phyloP scores from a whole-genome alignment of 2,329 filamentous ascomycete species.

The Colletotrichum sp. region DNA sequence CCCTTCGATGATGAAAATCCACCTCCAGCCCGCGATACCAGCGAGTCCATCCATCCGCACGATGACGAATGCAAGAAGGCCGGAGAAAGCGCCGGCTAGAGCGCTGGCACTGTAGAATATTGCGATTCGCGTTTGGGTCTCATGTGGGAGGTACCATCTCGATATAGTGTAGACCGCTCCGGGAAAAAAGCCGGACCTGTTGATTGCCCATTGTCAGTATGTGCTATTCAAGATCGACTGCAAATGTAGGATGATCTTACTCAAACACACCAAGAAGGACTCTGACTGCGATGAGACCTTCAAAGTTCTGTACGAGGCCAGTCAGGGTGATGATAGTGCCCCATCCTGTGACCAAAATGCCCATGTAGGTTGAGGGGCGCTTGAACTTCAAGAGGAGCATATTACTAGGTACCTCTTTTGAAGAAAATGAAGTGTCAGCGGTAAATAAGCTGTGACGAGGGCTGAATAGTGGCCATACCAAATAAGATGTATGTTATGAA shows the following conservation, averaged over 20 bases:
- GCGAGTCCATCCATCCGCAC: constrained; percentile 51
- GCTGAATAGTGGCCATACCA: constrained; percentile 28
- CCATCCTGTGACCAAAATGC: constrained; percentile 28
- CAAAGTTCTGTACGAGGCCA: constrained; percentile 27
- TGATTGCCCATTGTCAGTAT: constrained; percentile 29
- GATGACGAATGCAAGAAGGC: constrained; percentile 63
- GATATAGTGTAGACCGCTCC: constrained; percentile 55
- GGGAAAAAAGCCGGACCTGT: constrained; percentile 50
- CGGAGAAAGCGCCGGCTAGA: constrained; percentile 68
- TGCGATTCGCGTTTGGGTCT: constrained; percentile 46
- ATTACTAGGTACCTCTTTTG: constrained; percentile 61
- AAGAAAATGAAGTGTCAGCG: not conserved
- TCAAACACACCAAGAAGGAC: constrained; percentile 41
- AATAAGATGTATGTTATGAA: constrained; percentile 73
- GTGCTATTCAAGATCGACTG: not conserved
- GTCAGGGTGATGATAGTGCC: constrained; percentile 27
- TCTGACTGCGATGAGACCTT: constrained; percentile 29
- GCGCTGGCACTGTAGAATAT: constrained; percentile 76
- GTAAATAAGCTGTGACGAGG: not conserved
- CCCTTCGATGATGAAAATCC: constrained; percentile 22
- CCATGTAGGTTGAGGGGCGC: constrained; percentile 65
- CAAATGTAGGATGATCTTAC: not conserved
- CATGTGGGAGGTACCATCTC: constrained; percentile 51
- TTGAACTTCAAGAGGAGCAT: constrained; percentile 66
- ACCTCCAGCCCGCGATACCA: constrained; percentile 47